Percentiles rank a stretch among this genome's conserved stretches.
Evolutionary conservation across 305 asterid species (phyloP).

Genomic region (Stenogyne calaminthoides): DNA sequence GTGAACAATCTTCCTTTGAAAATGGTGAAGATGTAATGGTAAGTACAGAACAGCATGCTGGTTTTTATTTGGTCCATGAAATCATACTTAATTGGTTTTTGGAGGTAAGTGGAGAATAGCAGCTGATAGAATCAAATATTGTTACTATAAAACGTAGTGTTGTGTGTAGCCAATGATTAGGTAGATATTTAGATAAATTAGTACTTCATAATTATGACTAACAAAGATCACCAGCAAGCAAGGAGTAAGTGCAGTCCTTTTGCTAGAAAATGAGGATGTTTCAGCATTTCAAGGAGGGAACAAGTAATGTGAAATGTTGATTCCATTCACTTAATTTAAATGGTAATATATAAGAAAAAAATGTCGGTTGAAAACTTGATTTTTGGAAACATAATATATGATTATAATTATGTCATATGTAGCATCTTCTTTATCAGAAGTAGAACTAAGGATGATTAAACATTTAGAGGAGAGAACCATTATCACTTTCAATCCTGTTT

Average conservation of each 20-base stretch:
- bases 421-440: not conserved
- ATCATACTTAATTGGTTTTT: not conserved
- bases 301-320: not conserved
- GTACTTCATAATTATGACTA: not conserved
- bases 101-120: slow-evolving; percentile 4
- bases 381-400: not conserved
- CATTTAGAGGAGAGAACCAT: not conserved
- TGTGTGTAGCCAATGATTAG: not conserved
- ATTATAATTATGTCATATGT: not conserved
- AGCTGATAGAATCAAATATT: not conserved
- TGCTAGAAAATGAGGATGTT: not conserved
- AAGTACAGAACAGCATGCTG: not conserved
- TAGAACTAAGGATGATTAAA: not conserved
- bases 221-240: not conserved
- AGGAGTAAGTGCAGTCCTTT: not conserved
- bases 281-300: not conserved
- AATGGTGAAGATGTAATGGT: not conserved
- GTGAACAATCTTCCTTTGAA: not conserved
- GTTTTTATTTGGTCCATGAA: slow-evolving; percentile 10
- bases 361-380: not conserved
- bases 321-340: not conserved
- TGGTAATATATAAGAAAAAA: not conserved
- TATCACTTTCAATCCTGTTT: not conserved
- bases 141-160: not conserved
- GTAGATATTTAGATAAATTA: not conserved